Percentiles rank a stretch among this genome's conserved stretches.
phyloP scores from a whole-genome alignment of 116 monocot genomes.

The Dioscorea cayenensis region DNA sequence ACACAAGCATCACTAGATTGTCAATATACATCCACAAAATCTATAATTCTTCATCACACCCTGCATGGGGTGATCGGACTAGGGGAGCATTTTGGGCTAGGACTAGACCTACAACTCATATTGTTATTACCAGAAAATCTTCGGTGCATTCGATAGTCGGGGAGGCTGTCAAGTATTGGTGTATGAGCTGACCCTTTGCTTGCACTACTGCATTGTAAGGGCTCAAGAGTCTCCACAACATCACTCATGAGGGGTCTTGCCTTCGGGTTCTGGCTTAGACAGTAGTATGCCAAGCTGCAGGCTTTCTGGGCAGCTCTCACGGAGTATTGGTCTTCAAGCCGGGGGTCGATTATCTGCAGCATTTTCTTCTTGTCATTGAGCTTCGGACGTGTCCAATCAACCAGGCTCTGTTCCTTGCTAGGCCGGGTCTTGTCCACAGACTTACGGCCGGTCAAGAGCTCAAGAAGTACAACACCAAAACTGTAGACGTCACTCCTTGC shows the following conservation, averaged over 20 bases:
- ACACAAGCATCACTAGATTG: conserved; percentile 3
- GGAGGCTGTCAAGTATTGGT: not conserved
- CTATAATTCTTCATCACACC: conserved; percentile 26
- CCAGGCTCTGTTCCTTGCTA: conserved; percentile 53
- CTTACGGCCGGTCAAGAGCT: conserved; percentile 52
- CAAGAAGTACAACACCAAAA: conserved; percentile 71
- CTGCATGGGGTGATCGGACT: conserved; percentile 30
- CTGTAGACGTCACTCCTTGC: conserved; percentile 67
- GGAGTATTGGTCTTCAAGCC: conserved; percentile 53
- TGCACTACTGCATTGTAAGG: conserved; percentile 22
- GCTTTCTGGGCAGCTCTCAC: conserved; percentile 56
- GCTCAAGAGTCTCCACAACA: conserved; percentile 53
- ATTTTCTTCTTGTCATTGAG: conserved; percentile 55
- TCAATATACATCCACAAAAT: not conserved
- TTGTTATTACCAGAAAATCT: conserved; percentile 5
- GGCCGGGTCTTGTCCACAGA: conserved; percentile 61
- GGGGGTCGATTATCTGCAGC: conserved; percentile 44
- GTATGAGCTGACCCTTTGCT: conserved; percentile 2
- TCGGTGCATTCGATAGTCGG: conserved; percentile 25
- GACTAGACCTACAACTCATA: conserved; percentile 18
- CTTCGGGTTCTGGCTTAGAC: conserved; percentile 65
- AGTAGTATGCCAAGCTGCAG: conserved; percentile 64
- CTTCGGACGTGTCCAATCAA: conserved; percentile 52
- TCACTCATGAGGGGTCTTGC: conserved; percentile 68
- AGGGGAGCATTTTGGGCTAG: conserved; percentile 30